These are phyloP conservation scores for Aspergillus costaricaensis DNA, from an alignment of 2,329 filamentous ascomycete species.

Conservation along the genomic window DNA sequence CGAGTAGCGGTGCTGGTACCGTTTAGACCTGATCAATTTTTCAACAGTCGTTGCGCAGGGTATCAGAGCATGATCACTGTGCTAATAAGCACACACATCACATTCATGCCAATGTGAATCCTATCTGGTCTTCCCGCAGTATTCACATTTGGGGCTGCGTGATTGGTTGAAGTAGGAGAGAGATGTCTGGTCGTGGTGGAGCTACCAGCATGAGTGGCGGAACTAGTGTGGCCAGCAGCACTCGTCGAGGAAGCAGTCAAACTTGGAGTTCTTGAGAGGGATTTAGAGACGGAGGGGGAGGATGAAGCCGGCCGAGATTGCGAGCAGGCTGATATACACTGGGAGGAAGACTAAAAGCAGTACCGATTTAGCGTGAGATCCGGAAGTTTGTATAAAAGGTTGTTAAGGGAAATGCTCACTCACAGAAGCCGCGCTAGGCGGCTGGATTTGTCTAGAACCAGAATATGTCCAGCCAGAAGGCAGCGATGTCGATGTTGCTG, in stretches of 20 bases:
- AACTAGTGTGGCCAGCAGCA: background rate
- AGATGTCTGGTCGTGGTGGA: background rate
- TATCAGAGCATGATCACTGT: constrained; percentile 23
- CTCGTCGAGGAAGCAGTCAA: constrained; percentile 10
- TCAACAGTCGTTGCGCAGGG: background rate
- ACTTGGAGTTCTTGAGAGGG: constrained; percentile 8
- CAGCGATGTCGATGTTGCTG: constrained; percentile 54
- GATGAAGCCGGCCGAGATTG: constrained; percentile 47
- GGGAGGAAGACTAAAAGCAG: constrained; percentile 45
- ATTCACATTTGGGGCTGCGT: constrained; percentile 23
- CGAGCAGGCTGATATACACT: constrained; percentile 55
- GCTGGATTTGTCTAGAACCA: constrained; percentile 74
- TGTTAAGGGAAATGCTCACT: constrained; percentile 55
- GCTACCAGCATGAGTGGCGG: constrained; percentile 13
- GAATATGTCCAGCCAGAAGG: constrained; percentile 82
- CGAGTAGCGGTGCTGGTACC: background rate
- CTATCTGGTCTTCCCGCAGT: constrained; percentile 18
- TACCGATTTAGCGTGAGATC: constrained; percentile 30
- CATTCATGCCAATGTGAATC: constrained; percentile 17
- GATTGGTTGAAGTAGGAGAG: constrained; percentile 9
- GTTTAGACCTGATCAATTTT: background rate
- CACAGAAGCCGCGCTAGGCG: constrained; percentile 67
- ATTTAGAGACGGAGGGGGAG: constrained; percentile 51
- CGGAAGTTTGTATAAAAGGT: constrained; percentile 10
- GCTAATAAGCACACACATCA: constrained; percentile 26